Evolutionary conservation across 192 early-diverging fungal genomes (phyloP).

Genomic region (Coemansia sp.): DNA sequence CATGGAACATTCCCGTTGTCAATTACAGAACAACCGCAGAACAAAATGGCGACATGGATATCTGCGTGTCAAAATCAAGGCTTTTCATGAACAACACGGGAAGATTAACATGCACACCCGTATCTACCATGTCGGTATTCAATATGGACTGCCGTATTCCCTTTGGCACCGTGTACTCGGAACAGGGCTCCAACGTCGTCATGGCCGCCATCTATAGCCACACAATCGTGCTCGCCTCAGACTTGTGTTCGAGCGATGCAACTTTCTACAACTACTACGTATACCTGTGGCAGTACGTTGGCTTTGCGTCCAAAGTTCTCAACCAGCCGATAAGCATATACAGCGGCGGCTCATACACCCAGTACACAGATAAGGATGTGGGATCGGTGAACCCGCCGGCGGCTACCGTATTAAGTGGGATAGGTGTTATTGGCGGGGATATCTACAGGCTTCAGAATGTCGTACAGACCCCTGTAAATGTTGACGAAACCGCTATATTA

Average conservation of each 20-base stretch:
- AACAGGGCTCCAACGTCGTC: not conserved
- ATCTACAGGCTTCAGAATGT: slow-evolving; percentile 4
- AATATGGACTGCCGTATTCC: slow-evolving; percentile 26
- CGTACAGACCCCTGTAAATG: not conserved
- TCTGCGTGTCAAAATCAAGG: not conserved
- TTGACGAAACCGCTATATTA: not conserved
- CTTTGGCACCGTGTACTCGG: slow-evolving; percentile 28
- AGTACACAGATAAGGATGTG: not conserved
- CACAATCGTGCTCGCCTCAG: slow-evolving; percentile 13
- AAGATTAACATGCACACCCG: slow-evolving; percentile 12
- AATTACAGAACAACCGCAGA: not conserved
- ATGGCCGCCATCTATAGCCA: slow-evolving; percentile 35
- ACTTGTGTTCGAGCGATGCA: slow-evolving; percentile 16
- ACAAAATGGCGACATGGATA: not conserved
- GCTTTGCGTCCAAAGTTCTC: slow-evolving; percentile 15
- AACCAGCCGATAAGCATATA: not conserved
- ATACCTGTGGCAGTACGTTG: slow-evolving; percentile 29
- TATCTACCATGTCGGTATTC: slow-evolving; percentile 2
- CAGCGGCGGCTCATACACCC: not conserved
- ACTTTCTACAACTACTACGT: slow-evolving; percentile 30
- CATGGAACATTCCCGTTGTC: slow-evolving; percentile 14
- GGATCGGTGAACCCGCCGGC: not conserved
- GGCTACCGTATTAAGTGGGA: not conserved
- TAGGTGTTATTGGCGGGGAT: not conserved
- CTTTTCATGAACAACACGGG: slow-evolving; percentile 1